Evolutionary conservation across 495 filamentous ascomycete species (phyloP).

Genomic region (Penicillium herquei): DNA sequence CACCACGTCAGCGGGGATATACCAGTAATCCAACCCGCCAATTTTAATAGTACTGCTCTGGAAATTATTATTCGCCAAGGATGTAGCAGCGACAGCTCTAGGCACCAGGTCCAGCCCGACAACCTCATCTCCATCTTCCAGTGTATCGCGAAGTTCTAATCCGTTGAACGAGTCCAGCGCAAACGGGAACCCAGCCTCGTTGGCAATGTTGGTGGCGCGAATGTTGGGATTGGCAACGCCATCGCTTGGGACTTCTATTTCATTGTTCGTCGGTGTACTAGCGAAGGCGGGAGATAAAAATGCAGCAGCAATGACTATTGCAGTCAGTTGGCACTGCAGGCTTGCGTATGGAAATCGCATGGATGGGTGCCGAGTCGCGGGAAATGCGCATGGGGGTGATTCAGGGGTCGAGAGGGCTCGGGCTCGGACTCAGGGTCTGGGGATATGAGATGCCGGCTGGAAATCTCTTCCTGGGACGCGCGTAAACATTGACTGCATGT

Average conservation of each 20-base stretch:
- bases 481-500: conserved; percentile 14
- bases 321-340: conserved; percentile 67
- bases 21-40: conserved; percentile 58
- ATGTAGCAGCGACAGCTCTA: conserved; percentile 33
- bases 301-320: conserved; percentile 57
- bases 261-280: conserved; percentile 53
- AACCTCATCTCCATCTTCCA: conserved; percentile 26
- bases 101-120: conserved; percentile 62
- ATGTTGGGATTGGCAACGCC: conserved; percentile 42
- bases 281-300: conserved; percentile 47
- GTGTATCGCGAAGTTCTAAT: conserved; percentile 26
- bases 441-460: conserved; percentile 12
- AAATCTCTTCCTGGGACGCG: conserved; percentile 10
- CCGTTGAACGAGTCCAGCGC: conserved; percentile 36
- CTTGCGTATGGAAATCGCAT: conserved; percentile 63
- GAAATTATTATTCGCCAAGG: conserved; percentile 65
- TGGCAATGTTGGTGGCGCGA: conserved; percentile 27
- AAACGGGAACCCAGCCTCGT: conserved; percentile 24
- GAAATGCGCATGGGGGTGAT: conserved; percentile 15
- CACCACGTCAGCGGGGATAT: conserved; percentile 46
- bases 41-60: conserved; percentile 51
- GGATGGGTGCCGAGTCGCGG: conserved; percentile 16
- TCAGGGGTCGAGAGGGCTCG: neutral
- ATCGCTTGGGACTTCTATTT: conserved; percentile 44
- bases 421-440: conserved; percentile 1